phyloP scores from a whole-genome alignment of 257 asterid genomes.

The Handroanthus guayacan region DNA sequence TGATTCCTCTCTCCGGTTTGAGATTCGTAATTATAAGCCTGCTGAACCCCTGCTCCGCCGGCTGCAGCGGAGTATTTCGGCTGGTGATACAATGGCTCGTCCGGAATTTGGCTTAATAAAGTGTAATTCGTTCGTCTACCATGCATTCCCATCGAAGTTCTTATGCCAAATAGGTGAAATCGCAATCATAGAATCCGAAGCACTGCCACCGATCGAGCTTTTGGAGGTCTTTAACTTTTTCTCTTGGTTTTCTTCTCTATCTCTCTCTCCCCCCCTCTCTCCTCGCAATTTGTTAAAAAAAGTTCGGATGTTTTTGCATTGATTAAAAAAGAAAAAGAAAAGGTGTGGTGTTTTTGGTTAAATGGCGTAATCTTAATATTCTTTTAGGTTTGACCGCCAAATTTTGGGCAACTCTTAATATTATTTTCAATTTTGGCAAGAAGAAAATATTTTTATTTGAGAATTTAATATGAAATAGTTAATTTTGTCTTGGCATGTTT shows the following conservation, averaged over 20 bases:
- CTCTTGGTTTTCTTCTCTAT: conserved; percentile 14
- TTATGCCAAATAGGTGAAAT: conserved; percentile 32
- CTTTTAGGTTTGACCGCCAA: conserved; percentile 19
- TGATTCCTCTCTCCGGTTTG: conserved; percentile 67
- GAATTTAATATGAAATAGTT: too few relatives aligned
- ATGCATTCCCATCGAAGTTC: conserved; percentile 69
- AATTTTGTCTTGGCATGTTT: too few relatives aligned
- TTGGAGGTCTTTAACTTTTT: not conserved
- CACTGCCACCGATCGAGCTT: conserved; percentile 49
- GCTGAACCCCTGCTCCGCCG: conserved; percentile 44
- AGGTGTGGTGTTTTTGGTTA: conserved; percentile 42
- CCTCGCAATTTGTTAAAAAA: conserved; percentile 43
- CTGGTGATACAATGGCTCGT: conserved; percentile 56
- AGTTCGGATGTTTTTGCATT: conserved; percentile 36
- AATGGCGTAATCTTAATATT: conserved; percentile 49
- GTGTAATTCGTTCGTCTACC: conserved; percentile 76
- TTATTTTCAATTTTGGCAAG: too few relatives aligned
- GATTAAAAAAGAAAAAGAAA: not conserved
- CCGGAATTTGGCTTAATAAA: conserved; percentile 65
- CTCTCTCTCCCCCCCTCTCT: conserved; percentile 4
- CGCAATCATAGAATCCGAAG: conserved; percentile 45
- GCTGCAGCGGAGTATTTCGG: conserved; percentile 44
- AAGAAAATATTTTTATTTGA: too few relatives aligned
- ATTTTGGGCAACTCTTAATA: not conserved
- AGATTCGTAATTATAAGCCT: conserved; percentile 58